Percentiles rank a stretch among this genome's conserved stretches.
These are phyloP conservation scores for Sclerotinia nivalis DNA, from an alignment of 2,329 filamentous ascomycete species.

Conservation along the genomic window DNA sequence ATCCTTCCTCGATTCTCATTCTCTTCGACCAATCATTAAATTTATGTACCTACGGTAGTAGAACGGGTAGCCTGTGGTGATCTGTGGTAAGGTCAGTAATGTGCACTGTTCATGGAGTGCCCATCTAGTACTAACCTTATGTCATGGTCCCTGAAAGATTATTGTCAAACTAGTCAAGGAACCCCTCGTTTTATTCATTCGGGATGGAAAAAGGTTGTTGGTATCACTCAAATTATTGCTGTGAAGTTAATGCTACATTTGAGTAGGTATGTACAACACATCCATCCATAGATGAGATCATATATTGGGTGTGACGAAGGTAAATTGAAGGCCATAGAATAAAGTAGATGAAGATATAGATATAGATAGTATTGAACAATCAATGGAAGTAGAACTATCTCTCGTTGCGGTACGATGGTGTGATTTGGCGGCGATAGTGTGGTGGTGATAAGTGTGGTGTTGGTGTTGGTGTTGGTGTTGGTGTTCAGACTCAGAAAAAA, in stretches of 20 bases:
- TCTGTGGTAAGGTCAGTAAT: not conserved
- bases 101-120: slow-evolving; percentile 12
- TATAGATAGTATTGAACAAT: too few species aligned
- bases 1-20: not conserved
- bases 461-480: too few species aligned
- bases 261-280: not conserved
- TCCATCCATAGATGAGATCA: not conserved
- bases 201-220: not conserved
- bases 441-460: too few species aligned
- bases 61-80: not conserved
- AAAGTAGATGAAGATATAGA: not conserved
- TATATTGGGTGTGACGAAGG: not conserved
- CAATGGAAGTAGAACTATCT: not conserved
- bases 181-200: not conserved
- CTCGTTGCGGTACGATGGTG: too few species aligned
- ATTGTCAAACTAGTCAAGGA: not conserved
- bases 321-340: not conserved
- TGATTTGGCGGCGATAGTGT: too few species aligned
- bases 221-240: not conserved
- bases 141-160: not conserved
- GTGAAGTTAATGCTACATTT: too few species aligned
- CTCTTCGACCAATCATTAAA: not conserved
- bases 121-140: not conserved
- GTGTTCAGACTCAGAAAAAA: too few species aligned
- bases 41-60: not conserved